Conservation (phyloP, 768 basidiomycete genomes). For the Russula sp. region DNA sequence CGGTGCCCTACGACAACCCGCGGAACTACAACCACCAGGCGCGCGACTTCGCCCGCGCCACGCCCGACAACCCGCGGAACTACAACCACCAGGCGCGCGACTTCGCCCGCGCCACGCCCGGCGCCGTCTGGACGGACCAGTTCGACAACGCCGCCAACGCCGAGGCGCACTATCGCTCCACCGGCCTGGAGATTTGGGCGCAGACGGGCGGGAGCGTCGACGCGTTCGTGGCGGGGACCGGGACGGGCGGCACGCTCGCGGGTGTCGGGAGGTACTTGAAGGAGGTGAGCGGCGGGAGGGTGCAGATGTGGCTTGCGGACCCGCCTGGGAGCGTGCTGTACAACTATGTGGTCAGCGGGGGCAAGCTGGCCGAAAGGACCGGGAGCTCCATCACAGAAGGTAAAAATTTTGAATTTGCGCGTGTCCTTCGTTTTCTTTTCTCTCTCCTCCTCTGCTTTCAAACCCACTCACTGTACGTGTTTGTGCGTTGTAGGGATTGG, state of each 20-base stretch:
- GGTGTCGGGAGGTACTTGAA: constrained; percentile 81
- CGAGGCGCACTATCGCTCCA: constrained; percentile 77
- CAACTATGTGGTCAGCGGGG: constrained; percentile 75
- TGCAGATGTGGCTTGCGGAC: constrained; percentile 92
- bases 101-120: constrained; percentile 63
- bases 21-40: constrained; percentile 98
- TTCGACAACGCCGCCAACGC: constrained; percentile 97
- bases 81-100: constrained; percentile 98
- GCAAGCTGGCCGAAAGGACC: constrained; percentile 63
- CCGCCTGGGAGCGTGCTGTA: constrained; percentile 93
- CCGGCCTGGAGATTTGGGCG: constrained; percentile 95
- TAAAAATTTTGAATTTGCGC: constrained; percentile 41
- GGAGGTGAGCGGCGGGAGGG: constrained; percentile 71
- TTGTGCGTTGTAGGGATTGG: constrained; percentile 77
- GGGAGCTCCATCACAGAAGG: constrained; percentile 95
- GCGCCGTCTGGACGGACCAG: constrained; percentile 96
- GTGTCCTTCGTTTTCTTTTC: background rate
- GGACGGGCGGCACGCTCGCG: constrained; percentile 93
- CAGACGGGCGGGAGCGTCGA: constrained; percentile 76
- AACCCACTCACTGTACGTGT: background rate
- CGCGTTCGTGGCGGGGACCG: constrained; percentile 92
- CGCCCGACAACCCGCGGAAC: constrained; percentile 83
- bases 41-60: constrained; percentile 68
- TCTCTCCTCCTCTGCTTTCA: background rate
- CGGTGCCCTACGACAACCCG: constrained; percentile 93